phyloP scores from a whole-genome alignment of 2,329 filamentous ascomycete species.

The Trichoderma semiorbis region DNA sequence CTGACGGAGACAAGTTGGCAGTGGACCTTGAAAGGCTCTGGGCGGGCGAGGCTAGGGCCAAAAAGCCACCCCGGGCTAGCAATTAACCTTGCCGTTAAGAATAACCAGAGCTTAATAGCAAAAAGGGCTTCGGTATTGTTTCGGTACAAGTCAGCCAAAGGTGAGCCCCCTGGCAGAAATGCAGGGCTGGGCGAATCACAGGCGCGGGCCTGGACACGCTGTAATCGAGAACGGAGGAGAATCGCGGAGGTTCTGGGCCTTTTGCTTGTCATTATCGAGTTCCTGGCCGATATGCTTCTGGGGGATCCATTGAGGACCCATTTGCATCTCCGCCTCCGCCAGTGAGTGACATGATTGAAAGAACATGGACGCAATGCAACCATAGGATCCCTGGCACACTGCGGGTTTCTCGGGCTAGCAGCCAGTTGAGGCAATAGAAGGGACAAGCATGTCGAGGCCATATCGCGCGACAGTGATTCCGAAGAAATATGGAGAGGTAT shows the following conservation, averaged over 20 bases:
- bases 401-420: neutral
- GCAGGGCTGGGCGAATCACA: constrained; percentile 15
- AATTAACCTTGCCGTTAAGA: constrained; percentile 13
- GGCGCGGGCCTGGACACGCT: constrained; percentile 1
- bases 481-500: neutral
- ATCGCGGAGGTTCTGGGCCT: neutral
- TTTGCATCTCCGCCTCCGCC: neutral
- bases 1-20: neutral
- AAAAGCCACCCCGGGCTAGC: neutral
- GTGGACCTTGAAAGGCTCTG: neutral
- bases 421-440: neutral
- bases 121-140: neutral
- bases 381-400: neutral
- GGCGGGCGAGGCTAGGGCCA: neutral
- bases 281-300: neutral
- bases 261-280: neutral
- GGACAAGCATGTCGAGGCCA: neutral
- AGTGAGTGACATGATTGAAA: neutral
- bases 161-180: neutral
- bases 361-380: neutral
- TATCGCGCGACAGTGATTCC: neutral
- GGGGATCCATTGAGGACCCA: neutral
- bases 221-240: neutral
- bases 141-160: constrained; percentile 2
- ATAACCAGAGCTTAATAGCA: neutral